These are phyloP conservation scores for Paspalum vaginatum DNA, from an alignment of 176 grass and related monocot genomes.

Conservation along the genomic window DNA sequence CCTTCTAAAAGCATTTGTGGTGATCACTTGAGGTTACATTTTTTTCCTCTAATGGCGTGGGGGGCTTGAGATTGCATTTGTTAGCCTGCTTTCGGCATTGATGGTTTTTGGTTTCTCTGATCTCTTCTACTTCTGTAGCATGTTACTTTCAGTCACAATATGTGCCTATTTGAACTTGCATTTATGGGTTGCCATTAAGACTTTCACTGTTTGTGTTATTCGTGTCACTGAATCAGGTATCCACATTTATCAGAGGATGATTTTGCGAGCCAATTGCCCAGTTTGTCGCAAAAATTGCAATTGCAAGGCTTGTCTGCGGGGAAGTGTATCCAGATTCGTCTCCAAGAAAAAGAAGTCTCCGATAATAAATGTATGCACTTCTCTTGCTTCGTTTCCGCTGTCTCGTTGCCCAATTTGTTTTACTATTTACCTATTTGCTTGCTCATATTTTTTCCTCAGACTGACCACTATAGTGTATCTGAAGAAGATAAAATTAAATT, in stretches of 20 bases:
- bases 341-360: no score
- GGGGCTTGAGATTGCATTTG: background rate
- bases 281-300: conserved; percentile 57
- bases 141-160: background rate
- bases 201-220: background rate
- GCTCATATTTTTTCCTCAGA: conserved; percentile 20
- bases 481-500: conserved; percentile 40
- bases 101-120: background rate
- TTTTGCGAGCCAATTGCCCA: conserved; percentile 50
- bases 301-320: conserved; percentile 57
- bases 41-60: no score
- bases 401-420: background rate
- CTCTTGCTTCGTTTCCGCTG: background rate
- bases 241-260: conserved; percentile 60
- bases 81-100: background rate
- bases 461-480: conserved; percentile 2
- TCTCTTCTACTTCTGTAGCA: background rate
- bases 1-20: background rate
- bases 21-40: background rate
- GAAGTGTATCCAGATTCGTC: no score
- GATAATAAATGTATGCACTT: conserved; percentile 32
- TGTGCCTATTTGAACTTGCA: background rate
- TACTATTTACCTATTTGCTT: conserved; percentile 1
- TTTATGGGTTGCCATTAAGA: background rate
- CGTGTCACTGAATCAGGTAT: conserved; percentile 49